These are phyloP conservation scores for Xenoacremonium recifei DNA, from an alignment of 2,329 filamentous ascomycete genomes.

Conservation along the genomic window DNA sequence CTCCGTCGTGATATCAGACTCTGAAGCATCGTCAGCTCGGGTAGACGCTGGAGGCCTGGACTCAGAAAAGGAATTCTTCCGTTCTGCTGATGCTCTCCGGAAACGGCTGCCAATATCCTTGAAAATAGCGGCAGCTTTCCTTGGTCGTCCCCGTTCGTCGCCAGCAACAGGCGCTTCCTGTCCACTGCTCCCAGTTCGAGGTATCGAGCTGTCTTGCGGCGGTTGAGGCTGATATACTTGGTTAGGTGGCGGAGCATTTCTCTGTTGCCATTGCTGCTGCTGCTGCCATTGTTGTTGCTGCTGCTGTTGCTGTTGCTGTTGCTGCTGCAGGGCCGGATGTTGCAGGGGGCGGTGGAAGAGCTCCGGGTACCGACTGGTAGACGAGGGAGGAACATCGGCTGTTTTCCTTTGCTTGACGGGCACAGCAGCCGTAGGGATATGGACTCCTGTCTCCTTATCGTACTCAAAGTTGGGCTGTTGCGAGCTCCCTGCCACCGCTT, in stretches of 20 bases:
- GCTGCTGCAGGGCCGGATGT: constrained; percentile 12
- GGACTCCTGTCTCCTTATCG: constrained; percentile 40
- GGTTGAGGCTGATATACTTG: constrained; percentile 13
- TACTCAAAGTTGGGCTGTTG: constrained; percentile 34
- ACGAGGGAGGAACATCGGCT: constrained; percentile 48
- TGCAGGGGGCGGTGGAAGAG: constrained; percentile 37
- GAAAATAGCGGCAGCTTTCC: constrained; percentile 46
- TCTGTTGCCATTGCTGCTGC: constrained; percentile 16
- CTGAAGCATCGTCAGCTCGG: constrained; percentile 39
- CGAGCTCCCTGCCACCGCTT: constrained; percentile 29
- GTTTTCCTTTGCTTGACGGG: constrained; percentile 18
- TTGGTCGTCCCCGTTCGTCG: constrained; percentile 35
- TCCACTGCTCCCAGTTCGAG: constrained; percentile 28
- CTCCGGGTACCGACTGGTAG: constrained; percentile 49
- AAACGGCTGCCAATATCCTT: constrained; percentile 50
- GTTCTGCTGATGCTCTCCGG: constrained; percentile 32
- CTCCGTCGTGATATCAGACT: constrained; percentile 40
- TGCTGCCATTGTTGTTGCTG: constrained; percentile 10
- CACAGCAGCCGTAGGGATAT: constrained; percentile 3
- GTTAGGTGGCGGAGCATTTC: constrained; percentile 7
- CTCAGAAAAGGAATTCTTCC: constrained; percentile 26
- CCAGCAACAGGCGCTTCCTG: constrained; percentile 3
- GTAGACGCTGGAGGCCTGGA: constrained; percentile 13
- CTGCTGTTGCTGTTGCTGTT: constrained; percentile 18
- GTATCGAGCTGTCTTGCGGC: constrained; percentile 23